Conservation (phyloP, 2,329 filamentous ascomycete species). For the Periconia macrospinosa region DNA sequence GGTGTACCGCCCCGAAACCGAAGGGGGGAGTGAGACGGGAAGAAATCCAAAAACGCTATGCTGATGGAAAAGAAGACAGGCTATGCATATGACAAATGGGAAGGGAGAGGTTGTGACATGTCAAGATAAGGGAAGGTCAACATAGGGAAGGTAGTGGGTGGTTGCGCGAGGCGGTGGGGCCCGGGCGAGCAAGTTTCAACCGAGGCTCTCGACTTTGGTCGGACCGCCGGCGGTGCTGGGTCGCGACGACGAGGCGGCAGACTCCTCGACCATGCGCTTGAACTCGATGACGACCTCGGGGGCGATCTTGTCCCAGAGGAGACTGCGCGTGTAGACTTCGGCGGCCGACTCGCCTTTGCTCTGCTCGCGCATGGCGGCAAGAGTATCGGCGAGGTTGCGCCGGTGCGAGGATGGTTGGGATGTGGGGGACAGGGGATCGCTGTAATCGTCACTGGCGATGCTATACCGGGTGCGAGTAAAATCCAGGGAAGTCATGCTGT, state of each 20-base stretch:
- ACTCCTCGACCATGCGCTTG: slow-evolving; percentile 84
- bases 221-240: slow-evolving; percentile 36
- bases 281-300: slow-evolving; percentile 90
- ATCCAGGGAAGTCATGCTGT: slow-evolving; percentile 75
- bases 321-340: slow-evolving; percentile 88
- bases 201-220: slow-evolving; percentile 33
- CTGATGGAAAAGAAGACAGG: slow-evolving; percentile 20
- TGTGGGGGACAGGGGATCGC: slow-evolving; percentile 39
- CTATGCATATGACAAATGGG: slow-evolving; percentile 29
- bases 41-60: slow-evolving; percentile 39
- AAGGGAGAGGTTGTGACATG: slow-evolving; percentile 2
- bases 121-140: slow-evolving; percentile 4
- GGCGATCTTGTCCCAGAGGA: slow-evolving; percentile 94
- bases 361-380: slow-evolving; percentile 74
- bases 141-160: slow-evolving; percentile 21
- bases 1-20: slow-evolving; percentile 9
- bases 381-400: slow-evolving; percentile 76
- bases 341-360: slow-evolving; percentile 72
- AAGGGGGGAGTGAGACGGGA: slow-evolving; percentile 13
- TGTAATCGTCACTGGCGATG: slow-evolving; percentile 53
- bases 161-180: neutral
- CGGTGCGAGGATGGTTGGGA: slow-evolving; percentile 57
- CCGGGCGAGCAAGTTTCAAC: slow-evolving; percentile 15
- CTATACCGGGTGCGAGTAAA: slow-evolving; percentile 59
- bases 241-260: slow-evolving; percentile 47